Conservation (phyloP, 164 flowering plant genomes). For the Chloranthus sessilifolius region DNA sequence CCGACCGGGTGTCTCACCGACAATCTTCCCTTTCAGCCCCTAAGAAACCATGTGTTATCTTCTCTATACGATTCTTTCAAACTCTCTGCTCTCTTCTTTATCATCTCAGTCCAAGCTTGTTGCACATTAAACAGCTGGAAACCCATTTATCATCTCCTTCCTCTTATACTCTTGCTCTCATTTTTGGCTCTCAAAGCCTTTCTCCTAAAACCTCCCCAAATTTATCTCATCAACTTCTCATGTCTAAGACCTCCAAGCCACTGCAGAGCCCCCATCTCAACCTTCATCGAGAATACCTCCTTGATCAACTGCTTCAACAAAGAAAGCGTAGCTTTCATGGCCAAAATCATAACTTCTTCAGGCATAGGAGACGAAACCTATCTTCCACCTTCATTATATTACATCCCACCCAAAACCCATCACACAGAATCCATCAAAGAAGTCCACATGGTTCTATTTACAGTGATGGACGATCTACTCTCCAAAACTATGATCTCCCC, state of each 20-base stretch:
- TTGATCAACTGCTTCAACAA: conserved; percentile 22
- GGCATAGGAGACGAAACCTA: conserved; percentile 54
- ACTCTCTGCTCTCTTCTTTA: too few relatives aligned
- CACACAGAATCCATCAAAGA: conserved; percentile 42
- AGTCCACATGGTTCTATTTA: conserved; percentile 46
- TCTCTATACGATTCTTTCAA: too few relatives aligned
- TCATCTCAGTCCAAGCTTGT: too few relatives aligned
- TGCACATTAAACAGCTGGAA: too few relatives aligned
- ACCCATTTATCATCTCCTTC: conserved; percentile 22
- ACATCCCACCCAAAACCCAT: conserved; percentile 48
- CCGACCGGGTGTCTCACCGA: too few relatives aligned
- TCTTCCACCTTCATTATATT: conserved; percentile 51
- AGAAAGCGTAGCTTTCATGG: conserved; percentile 48
- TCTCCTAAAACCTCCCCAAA: conserved; percentile 16
- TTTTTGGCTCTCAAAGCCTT: conserved; percentile 15
- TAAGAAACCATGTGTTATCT: too few relatives aligned
- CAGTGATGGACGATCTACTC: conserved; percentile 48
- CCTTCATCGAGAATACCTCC: conserved; percentile 40
- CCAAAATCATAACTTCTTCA: conserved; percentile 39
- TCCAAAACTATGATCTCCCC: conserved; percentile 41
- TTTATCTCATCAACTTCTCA: conserved; percentile 64
- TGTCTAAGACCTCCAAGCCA: conserved; percentile 48
- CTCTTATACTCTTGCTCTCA: conserved; percentile 10
- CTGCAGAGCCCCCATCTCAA: conserved; percentile 43
- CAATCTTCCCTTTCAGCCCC: too few relatives aligned